Base-by-base conservation (phyloP, 768 basidiomycete species). In the Cystofilobasidium capitatum region DNA sequence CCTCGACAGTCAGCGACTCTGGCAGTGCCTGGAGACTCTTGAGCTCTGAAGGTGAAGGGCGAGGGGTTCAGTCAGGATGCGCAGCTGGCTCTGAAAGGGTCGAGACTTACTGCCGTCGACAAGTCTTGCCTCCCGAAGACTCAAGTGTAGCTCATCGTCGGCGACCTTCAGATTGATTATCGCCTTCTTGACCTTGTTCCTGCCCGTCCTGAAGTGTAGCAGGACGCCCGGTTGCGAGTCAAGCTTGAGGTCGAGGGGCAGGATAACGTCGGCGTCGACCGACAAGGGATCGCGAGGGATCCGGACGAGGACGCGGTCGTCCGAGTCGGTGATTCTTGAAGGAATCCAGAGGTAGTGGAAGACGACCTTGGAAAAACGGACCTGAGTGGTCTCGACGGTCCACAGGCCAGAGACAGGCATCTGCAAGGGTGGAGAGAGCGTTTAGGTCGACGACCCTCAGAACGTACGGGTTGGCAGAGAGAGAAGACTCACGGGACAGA, bases 381-480 rank as follows among this genome's bases (percentile, higher is more conserved):
- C 79, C 76, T 89, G 86, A 20, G 82, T 86, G 40, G 81, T 80
- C 39, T 89, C 87, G 31, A 88, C 79, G 2, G 84, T 71, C 73
- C 87, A 89, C 0, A 82, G 80, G 14, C 92, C 93, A 55, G 81
- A 79, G 20, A 84, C 81, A 4, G 88, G 82, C 20, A 85, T 87
- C 91, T 91, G 51, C 14, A 22, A 39, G 36, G 35, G 22, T 24
- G n/a, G n/a, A 40, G 13, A 47, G 33, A 42, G 26, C 10, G 17
- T 40, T 5, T n/a, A 36, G 20, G 20, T 60, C 24, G 33, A n/a
- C 8, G 24, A 26, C 16, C 39, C 22, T 31, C 35, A 65, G 26
- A 45, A 22, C 40, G 29, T 13, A 36, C 45, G 40, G 24, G 1
- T 16, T 26, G 37, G 22, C 20, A 26, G 24, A 13, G 36, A 31